Percentiles rank a stretch among this genome's conserved stretches.
phyloP scores from a whole-genome alignment of 495 filamentous ascomycete genomes.

The Aspergillus sclerotioniger region DNA sequence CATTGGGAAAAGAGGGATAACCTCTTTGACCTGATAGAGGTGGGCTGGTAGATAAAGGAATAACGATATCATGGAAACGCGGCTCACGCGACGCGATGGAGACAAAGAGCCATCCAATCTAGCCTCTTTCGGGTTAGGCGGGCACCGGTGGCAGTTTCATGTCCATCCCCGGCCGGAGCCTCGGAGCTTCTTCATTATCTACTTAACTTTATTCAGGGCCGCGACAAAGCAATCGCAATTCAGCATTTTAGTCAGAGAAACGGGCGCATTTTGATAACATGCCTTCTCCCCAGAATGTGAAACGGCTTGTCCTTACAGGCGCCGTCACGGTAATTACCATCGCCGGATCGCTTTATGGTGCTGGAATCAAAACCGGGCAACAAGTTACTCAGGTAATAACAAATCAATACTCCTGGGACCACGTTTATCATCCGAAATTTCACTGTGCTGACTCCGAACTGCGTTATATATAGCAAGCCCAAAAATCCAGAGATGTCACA shows the following conservation, averaged over 20 bases:
- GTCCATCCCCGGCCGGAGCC: not conserved
- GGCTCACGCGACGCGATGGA: slow-evolving; percentile 24
- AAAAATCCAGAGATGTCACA: slow-evolving; percentile 47
- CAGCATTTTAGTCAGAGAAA: too few relatives aligned
- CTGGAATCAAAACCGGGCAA: slow-evolving; percentile 48
- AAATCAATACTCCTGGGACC: too few relatives aligned
- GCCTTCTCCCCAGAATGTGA: slow-evolving; percentile 29
- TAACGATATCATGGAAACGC: not conserved
- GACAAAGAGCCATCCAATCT: slow-evolving; percentile 14
- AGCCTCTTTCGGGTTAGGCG: slow-evolving; percentile 23
- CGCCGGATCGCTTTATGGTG: slow-evolving; percentile 53
- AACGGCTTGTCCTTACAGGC: slow-evolving; percentile 43
- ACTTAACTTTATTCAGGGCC: not conserved
- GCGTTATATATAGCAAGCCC: slow-evolving; percentile 28
- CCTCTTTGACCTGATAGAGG: not conserved
- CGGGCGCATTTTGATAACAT: slow-evolving; percentile 9
- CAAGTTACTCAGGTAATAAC: slow-evolving; percentile 42
- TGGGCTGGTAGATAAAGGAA: slow-evolving; percentile 1
- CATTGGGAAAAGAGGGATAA: slow-evolving; percentile 9
- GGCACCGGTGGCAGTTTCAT: slow-evolving; percentile 13
- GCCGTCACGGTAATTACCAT: slow-evolving; percentile 51
- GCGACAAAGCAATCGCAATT: slow-evolving; percentile 4
- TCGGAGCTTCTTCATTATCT: not conserved
- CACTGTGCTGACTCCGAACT: not conserved
- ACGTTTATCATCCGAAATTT: too few relatives aligned